Evolutionary conservation across 2,329 filamentous ascomycete genomes (phyloP).

Genomic region (Sporothrix schenckii): DNA sequence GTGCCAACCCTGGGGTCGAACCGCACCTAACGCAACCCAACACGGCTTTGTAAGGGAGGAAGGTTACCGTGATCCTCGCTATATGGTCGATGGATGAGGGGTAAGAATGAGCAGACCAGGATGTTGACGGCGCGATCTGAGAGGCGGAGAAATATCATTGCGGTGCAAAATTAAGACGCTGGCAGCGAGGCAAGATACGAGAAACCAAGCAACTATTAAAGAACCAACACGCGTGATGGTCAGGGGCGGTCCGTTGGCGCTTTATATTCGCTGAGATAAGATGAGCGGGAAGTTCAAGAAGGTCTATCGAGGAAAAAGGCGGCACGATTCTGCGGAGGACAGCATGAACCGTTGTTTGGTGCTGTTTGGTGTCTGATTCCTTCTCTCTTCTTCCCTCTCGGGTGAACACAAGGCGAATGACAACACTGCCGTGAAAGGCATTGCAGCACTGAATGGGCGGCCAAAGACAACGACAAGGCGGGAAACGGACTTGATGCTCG

Average conservation of each 20-base stretch:
- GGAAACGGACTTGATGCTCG: slow-evolving; percentile 10
- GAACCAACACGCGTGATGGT: not conserved
- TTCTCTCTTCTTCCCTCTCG: not conserved
- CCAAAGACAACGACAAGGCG: not conserved
- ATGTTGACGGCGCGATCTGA: not conserved
- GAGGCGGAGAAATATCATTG: not conserved
- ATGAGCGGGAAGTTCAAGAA: not conserved
- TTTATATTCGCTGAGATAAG: not conserved
- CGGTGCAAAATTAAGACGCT: too few relatives aligned
- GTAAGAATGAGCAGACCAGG: not conserved
- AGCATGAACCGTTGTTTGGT: too few relatives aligned
- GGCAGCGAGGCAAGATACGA: too few relatives aligned
- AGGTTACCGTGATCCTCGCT: not conserved
- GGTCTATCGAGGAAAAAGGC: not conserved
- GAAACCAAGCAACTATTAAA: not conserved
- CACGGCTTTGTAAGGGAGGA: not conserved
- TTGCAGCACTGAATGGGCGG: too few relatives aligned
- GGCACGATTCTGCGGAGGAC: not conserved
- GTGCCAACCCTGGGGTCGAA: not conserved
- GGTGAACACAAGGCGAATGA: slow-evolving; percentile 2
- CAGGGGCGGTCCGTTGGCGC: not conserved
- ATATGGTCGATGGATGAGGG: not conserved
- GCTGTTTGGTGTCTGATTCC: not conserved
- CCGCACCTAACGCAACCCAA: not conserved
- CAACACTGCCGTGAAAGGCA: too few relatives aligned